Evolutionary conservation across 192 early-diverging fungal genomes (phyloP).

Genomic region (Backusella mclennaniae): DNA sequence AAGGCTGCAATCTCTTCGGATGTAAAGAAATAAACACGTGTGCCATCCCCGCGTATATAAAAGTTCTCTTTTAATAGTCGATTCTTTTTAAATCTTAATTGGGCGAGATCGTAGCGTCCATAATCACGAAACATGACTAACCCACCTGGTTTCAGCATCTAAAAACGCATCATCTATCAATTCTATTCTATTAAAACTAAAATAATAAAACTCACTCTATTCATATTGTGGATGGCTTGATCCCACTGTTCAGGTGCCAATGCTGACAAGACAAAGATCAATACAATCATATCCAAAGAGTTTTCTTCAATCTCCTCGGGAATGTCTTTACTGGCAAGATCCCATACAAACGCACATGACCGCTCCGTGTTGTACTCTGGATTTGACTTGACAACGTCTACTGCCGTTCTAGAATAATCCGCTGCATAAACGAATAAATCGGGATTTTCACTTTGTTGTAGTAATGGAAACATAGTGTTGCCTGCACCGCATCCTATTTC

Average conservation of each 20-base stretch:
- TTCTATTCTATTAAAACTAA: too few relatives aligned
- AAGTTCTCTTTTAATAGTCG: conserved; percentile 90
- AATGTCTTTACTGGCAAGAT: conserved; percentile 76
- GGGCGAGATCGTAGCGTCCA: conserved; percentile 94
- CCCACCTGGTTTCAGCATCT: conserved; percentile 88
- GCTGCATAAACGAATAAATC: conserved; percentile 87
- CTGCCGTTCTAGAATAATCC: conserved; percentile 89
- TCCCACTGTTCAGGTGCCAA: conserved; percentile 80
- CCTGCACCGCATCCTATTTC: conserved; percentile 99
- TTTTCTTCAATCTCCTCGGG: conserved; percentile 68
- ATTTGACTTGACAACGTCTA: conserved; percentile 86
- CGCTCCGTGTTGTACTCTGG: conserved; percentile 64
- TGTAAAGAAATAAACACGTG: conserved; percentile 92
- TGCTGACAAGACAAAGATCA: conserved; percentile 96
- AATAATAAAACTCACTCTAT: too few relatives aligned
- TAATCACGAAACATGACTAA: conserved; percentile 91
- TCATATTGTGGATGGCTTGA: too few relatives aligned
- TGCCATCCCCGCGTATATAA: conserved; percentile 97
- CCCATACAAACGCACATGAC: conserved; percentile 92
- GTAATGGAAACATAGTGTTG: conserved; percentile 91
- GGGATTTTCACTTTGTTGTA: conserved; percentile 69
- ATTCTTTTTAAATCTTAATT: conserved; percentile 92
- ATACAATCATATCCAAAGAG: conserved; percentile 85
- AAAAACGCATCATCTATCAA: too few relatives aligned
- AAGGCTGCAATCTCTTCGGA: conserved; percentile 40